Evolutionary conservation across 2,329 filamentous ascomycete genomes (phyloP).

Genomic region (Biscogniauxia marginata): DNA sequence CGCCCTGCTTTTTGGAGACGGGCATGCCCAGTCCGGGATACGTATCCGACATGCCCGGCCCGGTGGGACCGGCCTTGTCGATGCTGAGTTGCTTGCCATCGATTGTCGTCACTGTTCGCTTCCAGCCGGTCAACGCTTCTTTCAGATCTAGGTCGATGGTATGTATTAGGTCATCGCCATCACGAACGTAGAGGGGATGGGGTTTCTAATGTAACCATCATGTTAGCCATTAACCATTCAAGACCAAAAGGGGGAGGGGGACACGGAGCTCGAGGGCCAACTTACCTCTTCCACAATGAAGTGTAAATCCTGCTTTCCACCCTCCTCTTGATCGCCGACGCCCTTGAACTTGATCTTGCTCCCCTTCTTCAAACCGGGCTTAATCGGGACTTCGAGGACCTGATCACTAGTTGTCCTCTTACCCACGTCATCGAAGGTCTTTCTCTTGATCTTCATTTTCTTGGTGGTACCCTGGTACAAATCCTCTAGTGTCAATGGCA

Average conservation of each 20-base stretch:
- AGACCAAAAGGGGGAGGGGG: background rate
- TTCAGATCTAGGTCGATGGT: slow-evolving; percentile 82
- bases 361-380: slow-evolving; percentile 90
- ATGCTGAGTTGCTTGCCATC: slow-evolving; percentile 83
- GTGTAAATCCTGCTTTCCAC: slow-evolving; percentile 91
- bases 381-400: slow-evolving; percentile 92
- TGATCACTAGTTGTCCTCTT: slow-evolving; percentile 87
- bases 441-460: slow-evolving; percentile 98
- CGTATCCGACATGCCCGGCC: slow-evolving; percentile 75
- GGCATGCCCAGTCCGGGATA: slow-evolving; percentile 94
- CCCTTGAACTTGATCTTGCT: slow-evolving; percentile 98
- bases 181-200: slow-evolving; percentile 79
- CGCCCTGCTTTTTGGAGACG: slow-evolving; percentile 80
- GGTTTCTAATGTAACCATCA: slow-evolving; percentile 63
- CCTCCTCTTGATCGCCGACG: slow-evolving; percentile 97
- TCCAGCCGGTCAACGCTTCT: slow-evolving; percentile 93
- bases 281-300: slow-evolving; percentile 92
- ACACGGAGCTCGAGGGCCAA: background rate
- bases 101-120: slow-evolving; percentile 86
- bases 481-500: slow-evolving; percentile 83
- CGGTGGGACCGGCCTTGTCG: slow-evolving; percentile 79
- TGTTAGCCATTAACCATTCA: slow-evolving; percentile 37
- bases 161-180: slow-evolving; percentile 82
- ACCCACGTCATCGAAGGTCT: slow-evolving; percentile 83
- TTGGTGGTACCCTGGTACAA: slow-evolving; percentile 84